phyloP scores from a whole-genome alignment of 805 yeast genomes.

The Yarrowia osloensis region DNA sequence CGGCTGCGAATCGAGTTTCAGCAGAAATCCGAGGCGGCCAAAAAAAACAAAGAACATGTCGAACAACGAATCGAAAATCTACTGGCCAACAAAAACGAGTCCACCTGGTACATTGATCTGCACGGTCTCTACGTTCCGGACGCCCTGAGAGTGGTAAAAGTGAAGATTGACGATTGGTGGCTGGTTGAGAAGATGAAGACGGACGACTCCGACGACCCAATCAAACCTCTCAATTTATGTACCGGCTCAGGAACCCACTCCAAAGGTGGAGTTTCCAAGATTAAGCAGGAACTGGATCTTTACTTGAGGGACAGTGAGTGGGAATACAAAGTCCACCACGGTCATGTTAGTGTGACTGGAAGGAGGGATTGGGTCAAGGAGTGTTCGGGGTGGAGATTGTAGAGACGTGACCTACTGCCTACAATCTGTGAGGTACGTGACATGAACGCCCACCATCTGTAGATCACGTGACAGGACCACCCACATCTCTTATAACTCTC shows the following conservation, averaged over 20 bases:
- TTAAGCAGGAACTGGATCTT: background rate
- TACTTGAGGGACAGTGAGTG: background rate
- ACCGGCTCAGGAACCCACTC: background rate
- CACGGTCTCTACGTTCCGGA: background rate
- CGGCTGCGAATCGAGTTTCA: background rate
- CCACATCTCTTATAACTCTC: too few relatives aligned
- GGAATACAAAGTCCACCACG: background rate
- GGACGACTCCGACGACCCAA: too few relatives aligned
- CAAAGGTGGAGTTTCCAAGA: background rate
- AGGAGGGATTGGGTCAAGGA: background rate
- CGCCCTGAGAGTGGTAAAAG: background rate
- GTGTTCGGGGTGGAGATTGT: too few relatives aligned
- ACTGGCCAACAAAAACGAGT: background rate
- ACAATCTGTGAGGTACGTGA: too few relatives aligned
- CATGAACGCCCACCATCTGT: too few relatives aligned
- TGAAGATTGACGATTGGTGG: background rate
- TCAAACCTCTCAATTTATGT: background rate
- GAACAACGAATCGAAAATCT: too few relatives aligned
- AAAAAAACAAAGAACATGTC: background rate
- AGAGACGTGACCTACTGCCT: too few relatives aligned
- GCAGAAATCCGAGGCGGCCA: background rate
- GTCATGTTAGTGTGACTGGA: background rate
- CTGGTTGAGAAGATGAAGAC: background rate
- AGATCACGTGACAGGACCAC: too few relatives aligned
- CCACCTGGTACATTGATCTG: background rate